Evolutionary conservation across 306 rosid species (phyloP), one percentile per base, ranked within the genome.

Genomic region (Rosa persica): DNA sequence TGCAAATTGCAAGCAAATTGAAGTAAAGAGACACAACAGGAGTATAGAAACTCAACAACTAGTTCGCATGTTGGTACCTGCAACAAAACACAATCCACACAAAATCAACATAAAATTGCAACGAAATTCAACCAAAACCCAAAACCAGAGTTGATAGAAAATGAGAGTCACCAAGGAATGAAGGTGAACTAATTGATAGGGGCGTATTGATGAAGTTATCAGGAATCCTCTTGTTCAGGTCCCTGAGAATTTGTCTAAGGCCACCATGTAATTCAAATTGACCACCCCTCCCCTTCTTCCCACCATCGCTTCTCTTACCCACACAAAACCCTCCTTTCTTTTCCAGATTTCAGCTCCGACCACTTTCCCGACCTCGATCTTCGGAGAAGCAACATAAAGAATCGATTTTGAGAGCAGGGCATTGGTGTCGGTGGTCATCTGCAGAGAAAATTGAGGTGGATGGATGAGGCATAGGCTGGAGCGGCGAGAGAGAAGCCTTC

Each of bases 31-130:
- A 79, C 84, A 75, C 17, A 93, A 97, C 98, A 85, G 98, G 97
- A 65, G 98, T 98, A 27, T 93, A 95, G 89, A 95, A 95, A 88
- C 98, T 95, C 87, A 95, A 72, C 99, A 95, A 93, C 85, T 97
- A 83, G 68, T 95, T 95, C 6, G 99, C 98, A 84, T 95, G 34
- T 30, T 30, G 99, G 84, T 87, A 94, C 98, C 98, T 93, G 62
- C 23, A 54, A 67, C 74, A 57, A 4, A 48, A 22, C 47, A 77
- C 49, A 40, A 30, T 30, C 34, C 34, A 30, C 34, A 30, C 34
- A 36, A 69, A 64, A 48, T 44, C 13, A 38, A 58, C 67, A 43
- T 22, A n/a, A 64, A 76, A 74, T 73, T 17, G 44, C n/a, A 79
- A 40, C 23, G 51, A 43, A 54, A 40, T 39, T 0, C 20, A 2